Evolutionary conservation across 108 stramenopile species (phyloP), one percentile per base, ranked within the genome.

Genomic region (Fragilaria crotonensis): DNA sequence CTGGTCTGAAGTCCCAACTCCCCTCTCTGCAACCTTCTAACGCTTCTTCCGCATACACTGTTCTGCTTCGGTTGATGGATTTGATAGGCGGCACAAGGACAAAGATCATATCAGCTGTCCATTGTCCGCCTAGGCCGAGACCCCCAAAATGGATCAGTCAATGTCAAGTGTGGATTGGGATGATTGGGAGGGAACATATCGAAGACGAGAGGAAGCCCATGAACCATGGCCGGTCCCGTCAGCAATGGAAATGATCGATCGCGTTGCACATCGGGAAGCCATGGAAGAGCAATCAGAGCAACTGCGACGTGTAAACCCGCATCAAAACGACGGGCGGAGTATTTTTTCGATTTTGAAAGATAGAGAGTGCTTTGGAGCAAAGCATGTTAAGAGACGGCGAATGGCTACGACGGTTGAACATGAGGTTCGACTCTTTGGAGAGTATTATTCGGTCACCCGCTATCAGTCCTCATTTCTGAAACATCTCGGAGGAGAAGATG

Each of bases 391-490:
- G 36, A 41, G 14, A 41, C 7, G 36, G 14, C 36, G 36, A 7
- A 41, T 41, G 36, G 11, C 70, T 11, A 52, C 21, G 18, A 41
- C 22, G 4, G 23, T 64, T 21, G 32, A 47, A 4, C 54, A 67
- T 30, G 79, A 87, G 67, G 32, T 91, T 3, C 65, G 48, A n/a
- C 45, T 59, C 48, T 85, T 70, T 61, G 74, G 67, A 0, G 90
- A 92, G 64, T 73, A 92, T 48, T 67, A 44, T 14, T 62, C 70
- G 19, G 73, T 79, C 33, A 69, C 75, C 5, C 60, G 72, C 28
- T 92, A 82, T 58, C 71, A 80, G 44, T 81, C 84, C 17, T 57
- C 71, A n/a, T 92, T 78, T 63, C 57, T 91, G 19, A 61, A 70
- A 2, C 89, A 87, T 63, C 57, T 85, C 33, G 77, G 73, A 17